A percentile compares a stretch with the other conserved stretches of the same genome.
These are phyloP conservation scores for Recurvomyces mirabilis DNA, from an alignment of 495 filamentous ascomycete species.

Conservation along the genomic window DNA sequence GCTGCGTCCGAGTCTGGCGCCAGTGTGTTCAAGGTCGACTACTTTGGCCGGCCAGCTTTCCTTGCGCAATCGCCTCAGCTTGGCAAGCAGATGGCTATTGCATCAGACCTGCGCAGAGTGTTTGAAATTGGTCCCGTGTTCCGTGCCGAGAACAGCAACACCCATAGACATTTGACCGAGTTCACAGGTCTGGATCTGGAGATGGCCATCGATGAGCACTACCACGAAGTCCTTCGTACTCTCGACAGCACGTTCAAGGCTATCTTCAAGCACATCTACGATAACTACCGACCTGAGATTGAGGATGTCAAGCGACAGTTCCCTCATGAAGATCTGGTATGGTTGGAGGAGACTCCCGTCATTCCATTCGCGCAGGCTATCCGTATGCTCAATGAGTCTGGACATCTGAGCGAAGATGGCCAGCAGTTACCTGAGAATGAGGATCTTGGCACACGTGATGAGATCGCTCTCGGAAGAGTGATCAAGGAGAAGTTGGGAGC, in stretches of 20 bases:
- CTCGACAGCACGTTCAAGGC: conserved; percentile 77
- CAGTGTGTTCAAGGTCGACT: conserved; percentile 84
- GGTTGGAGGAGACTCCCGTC: conserved; percentile 71
- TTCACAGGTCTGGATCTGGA: conserved; percentile 96
- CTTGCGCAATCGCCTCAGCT: conserved; percentile 91
- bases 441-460: conserved; percentile 72
- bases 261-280: conserved; percentile 61
- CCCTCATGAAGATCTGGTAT: conserved; percentile 58
- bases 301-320: conserved; percentile 46
- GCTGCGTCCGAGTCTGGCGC: conserved; percentile 89
- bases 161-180: conserved; percentile 91
- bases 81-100: conserved; percentile 94
- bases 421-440: conserved; percentile 54
- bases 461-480: conserved; percentile 72
- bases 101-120: conserved; percentile 79
- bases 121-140: conserved; percentile 88
- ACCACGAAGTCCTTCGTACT: conserved; percentile 72
- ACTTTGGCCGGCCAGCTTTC: conserved; percentile 77
- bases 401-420: conserved; percentile 68
- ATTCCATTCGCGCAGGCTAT: conserved; percentile 74
- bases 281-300: conserved; percentile 35
- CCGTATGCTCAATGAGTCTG: conserved; percentile 67
- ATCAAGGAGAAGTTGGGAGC: conserved; percentile 77
- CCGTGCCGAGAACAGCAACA: conserved; percentile 94
- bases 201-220: conserved; percentile 84